Evolutionary conservation across 2,329 filamentous ascomycete species (phyloP), one percentile per base, ranked within the genome.

Genomic region (Madurella mycetomatis): DNA sequence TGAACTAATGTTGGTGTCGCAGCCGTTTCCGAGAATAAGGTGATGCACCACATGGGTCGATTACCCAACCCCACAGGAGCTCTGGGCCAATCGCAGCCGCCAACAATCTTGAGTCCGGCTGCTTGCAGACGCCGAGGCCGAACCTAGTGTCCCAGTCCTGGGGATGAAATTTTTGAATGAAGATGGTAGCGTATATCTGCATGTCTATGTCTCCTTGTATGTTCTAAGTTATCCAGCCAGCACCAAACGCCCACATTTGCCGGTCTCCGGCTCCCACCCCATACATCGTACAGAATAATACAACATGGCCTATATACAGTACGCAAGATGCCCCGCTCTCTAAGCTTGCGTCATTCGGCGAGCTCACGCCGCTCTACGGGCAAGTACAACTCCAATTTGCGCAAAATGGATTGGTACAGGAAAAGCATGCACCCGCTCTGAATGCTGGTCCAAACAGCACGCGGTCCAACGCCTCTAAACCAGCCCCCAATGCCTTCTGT

Each of bases 351-450:
- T 41, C 41, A 34, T 48, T 55, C 60, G 30, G 46, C 57, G 16
- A 64, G 54, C 45, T 64, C 62, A 7, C 52, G 53, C 42, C 60
- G 60, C 56, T 72, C 70, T 37, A 62, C 16, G 11, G 74, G 73
- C 55, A 73, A 60, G 67, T 73, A 73, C 41, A 71, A 62, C 53
- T 92, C 87, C 61, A 97, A 80, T 71, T 86, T 83, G 65, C 87
- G 85, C 67, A 97, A 73, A 53, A 97, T 76, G 56, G 86, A 87
- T 74, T 97, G 92, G 71, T 97, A 97, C 69, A 96, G 77, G 64
- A 97, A 92, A 68, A 97, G 77, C 92, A 97, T 97, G 61, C 90
- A 95, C 41, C 92, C 89, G 66, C 89, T 96, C 75, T 99, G 94
- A 54, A 97, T 90, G 66, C 92, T 96, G 18, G 94, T 99, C 94